Base-by-base conservation (phyloP, 2,329 filamentous ascomycete genomes). In the Epichloe typhina region DNA sequence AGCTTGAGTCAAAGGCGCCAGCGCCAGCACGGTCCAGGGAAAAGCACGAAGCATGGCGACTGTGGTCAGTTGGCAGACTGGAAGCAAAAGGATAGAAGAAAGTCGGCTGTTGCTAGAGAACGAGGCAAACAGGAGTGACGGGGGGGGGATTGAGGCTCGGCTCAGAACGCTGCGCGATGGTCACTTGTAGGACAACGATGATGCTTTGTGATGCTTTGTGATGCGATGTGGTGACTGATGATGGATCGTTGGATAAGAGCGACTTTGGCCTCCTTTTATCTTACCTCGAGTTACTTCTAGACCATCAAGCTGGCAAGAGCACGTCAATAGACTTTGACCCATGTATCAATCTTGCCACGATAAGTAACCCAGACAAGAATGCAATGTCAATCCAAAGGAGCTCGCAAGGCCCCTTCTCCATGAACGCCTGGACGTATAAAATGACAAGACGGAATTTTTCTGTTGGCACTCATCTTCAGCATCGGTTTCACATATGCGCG, bases 1-100 rank as follows among this genome's bases (percentile, higher is more conserved):
- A 42, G 63, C 65, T 17, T 64, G 56, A 6, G 55, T 55, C n/a
- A 61, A 21, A 39, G 59, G 51, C 17, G 58, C 56, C 38, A 62
- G 52, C 33, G 58, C 61, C 54, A 67, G 50, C 31, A 59, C 23
- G 45, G 59, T 57, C 55, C 58, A 58, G 15, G 59, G 51, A 36
- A 59, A 19, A 46, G 59, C 50, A 43, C 55, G 60, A 51, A 61
- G 55, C 62, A 64, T 65, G 19, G 44, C 49, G 23, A 47, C 36
- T 38, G 26, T 21, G 15, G 26, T 11, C 6, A 38, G 33, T 37
- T n/a, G 19, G 17, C 17, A 37, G 44, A 17, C 35, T 15, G 19
- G n/a, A n/a, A 23, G 19, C 3, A 33, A 9, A 12, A 38, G 26
- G 17, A 2, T 2, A 4, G 7, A n/a, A 17, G 17, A 23, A 15